Evolutionary conservation across 305 asterid species (phyloP), one percentile per base, ranked within the genome.

Genomic region (Solanum aculeatissimum): DNA sequence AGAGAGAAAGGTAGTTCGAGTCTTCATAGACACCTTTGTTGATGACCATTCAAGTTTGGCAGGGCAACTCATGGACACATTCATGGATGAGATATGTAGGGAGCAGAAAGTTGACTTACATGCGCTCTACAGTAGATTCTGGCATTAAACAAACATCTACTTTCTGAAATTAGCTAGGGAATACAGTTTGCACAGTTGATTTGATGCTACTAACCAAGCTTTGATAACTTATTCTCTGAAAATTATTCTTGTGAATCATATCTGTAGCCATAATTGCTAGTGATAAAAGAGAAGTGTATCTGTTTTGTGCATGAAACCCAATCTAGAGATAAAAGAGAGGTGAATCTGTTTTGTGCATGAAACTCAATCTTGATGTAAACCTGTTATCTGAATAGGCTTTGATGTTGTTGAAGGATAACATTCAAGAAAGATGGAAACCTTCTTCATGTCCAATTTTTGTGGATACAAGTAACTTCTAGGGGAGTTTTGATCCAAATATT

Each of bases 31-130:
- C 70, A 92, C 97, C 11, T 92, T 95, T 45, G 58, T 90, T 8
- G 94, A 93, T 27, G 99, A 94, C 74, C 95, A 95, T 0, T 87
- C 89, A n/a, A 89, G 93, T 80, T 92, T 95, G 84, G 95, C 97
- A 0, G 98, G 89, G 23, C 99, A 95, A 63, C 97, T 95, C 13
- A 78, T 91, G 0, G 94, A 95, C 57, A 86, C 96, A 0, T 95
- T 95, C 86, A 85, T 89, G 6, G 96, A 94, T 54, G 87, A 89
- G 70, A 85, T 95, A 18, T 91, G 91, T 23, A 71, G 84, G 75
- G 91, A 90, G 89, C 85, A 89, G 69, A 87, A 92, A 80, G 88
- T 66, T 2, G 90, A 90, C 13, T 89, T 89, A 11, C 86, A 89
- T 82, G 95, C 93, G 54, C 91, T 95, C 83, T 95, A 96, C 92